Evolutionary conservation across 306 rosid genomes (phyloP), one percentile per base, ranked within the genome.

Genomic region (Vigna angularis): DNA sequence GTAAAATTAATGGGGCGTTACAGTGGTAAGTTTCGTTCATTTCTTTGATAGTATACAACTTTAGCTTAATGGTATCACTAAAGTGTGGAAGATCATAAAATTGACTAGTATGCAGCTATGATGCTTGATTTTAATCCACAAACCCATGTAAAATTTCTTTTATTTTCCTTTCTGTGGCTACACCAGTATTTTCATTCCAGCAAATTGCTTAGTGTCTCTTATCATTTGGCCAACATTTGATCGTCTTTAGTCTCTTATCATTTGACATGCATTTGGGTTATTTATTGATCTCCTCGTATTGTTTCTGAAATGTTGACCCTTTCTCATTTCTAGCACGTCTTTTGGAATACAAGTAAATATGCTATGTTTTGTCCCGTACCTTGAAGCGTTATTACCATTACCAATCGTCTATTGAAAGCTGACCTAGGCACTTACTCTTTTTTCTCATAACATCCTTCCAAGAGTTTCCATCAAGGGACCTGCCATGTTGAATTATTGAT

Each of bases 1-100:
- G 92, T 91, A 69, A 91, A 91, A 86, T 75, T 91, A 84, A 91
- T 91, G 97, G 82, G 86, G 58, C 93, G 93, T 82, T 36, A 76
- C 17, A 91, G 93, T 75, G 97, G 97, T 91, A 83, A 77, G 85
- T 82, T 79, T 72, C 63, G 58, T 44, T 50, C 59, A 69, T 79
- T 55, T n/a, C 22, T 63, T 18, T 53, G 61, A 20, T 20, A 67
- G 48, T 59, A 49, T 68, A 8, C 66, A 49, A 22, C 50, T 32
- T 44, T 40, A 68, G 72, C 65, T 78, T 36, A 67, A 68, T 73
- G 55, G 9, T 74, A 63, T 30, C 58, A 72, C 14, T 22, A 11
- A 3, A 15, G 40, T 44, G 20, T 62, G 15, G 40, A 58, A 58
- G 12, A 73, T 58, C 3, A 36, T 32, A 13, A 16, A 55, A 14